Percentiles rank a stretch among this genome's conserved stretches.
These are phyloP conservation scores for Cystobasidium tubakii DNA, from an alignment of 768 basidiomycete species.

Conservation along the genomic window DNA sequence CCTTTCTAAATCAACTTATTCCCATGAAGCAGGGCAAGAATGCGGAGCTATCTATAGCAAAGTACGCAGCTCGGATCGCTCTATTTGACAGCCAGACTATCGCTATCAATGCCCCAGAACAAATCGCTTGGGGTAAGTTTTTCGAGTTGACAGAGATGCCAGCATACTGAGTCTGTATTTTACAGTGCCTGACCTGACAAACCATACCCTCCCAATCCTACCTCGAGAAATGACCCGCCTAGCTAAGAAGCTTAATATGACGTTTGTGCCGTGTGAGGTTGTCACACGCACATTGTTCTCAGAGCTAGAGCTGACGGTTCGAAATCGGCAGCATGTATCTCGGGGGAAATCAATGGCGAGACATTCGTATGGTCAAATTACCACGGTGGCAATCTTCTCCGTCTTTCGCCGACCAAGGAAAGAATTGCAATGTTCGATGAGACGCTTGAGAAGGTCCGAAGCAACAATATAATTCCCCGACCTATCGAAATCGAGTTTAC, in stretches of 20 bases:
- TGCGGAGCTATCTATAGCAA: neutral
- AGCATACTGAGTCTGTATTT: neutral
- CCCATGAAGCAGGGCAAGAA: neutral
- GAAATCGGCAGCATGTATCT: neutral
- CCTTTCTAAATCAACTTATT: conserved; percentile 10
- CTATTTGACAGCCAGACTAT: conserved; percentile 16
- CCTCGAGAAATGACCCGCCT: neutral
- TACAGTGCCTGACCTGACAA: conserved; percentile 28
- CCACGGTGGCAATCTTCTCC: neutral
- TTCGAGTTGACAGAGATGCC: neutral
- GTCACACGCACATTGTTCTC: too few species aligned
- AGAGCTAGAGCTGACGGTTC: neutral
- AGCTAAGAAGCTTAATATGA: neutral
- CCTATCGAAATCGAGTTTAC: neutral
- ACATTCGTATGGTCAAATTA: neutral
- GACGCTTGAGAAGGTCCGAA: neutral
- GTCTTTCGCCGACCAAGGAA: neutral
- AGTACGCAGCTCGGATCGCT: neutral
- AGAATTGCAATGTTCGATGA: neutral
- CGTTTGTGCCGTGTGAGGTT: conserved; percentile 21
- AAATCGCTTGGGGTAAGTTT: conserved; percentile 5
- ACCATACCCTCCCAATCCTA: conserved; percentile 15
- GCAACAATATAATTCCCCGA: neutral
- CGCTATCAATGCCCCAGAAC: neutral
- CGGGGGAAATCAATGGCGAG: neutral